Evolutionary conservation across 805 yeast species (phyloP).

Genomic region (Myxozyma lipomycoides): DNA sequence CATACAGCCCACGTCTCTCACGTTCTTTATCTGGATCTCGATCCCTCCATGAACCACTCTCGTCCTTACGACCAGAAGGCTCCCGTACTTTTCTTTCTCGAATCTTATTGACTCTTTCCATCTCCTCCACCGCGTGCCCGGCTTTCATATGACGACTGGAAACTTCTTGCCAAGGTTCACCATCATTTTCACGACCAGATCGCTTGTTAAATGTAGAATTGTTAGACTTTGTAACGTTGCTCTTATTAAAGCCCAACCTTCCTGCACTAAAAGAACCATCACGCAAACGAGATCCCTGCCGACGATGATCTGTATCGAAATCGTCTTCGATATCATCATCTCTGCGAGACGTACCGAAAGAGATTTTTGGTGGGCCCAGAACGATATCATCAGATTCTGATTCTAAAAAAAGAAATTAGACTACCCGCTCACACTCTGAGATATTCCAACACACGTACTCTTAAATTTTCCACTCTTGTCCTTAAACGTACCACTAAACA

Average conservation of each 20-base stretch:
- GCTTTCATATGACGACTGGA: not conserved
- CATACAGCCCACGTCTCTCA: slow-evolving; percentile 1
- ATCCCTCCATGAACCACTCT: slow-evolving; percentile 21
- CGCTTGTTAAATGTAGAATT: not conserved
- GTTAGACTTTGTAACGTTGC: not conserved
- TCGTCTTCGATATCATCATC: not conserved
- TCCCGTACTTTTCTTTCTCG: slow-evolving; percentile 13
- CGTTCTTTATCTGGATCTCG: slow-evolving; percentile 15
- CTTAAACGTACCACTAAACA: not conserved
- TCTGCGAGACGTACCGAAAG: slow-evolving; percentile 13
- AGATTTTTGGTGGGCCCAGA: slow-evolving; percentile 26
- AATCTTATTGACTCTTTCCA: not conserved
- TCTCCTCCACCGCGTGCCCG: not conserved
- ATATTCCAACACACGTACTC: too few species aligned
- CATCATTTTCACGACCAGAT: slow-evolving; percentile 3
- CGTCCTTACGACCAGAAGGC: slow-evolving; percentile 7
- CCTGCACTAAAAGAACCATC: not conserved
- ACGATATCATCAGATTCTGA: slow-evolving; percentile 14
- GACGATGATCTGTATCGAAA: not conserved
- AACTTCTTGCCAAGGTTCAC: slow-evolving; percentile 4
- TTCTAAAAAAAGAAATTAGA: not conserved
- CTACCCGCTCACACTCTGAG: not conserved
- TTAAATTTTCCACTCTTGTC: not conserved
- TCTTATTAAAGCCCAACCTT: not conserved
- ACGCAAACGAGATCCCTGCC: slow-evolving; percentile 1